Conservation (phyloP, 1,139 yeast genomes). For the Sugiyamaella paludigena region DNA sequence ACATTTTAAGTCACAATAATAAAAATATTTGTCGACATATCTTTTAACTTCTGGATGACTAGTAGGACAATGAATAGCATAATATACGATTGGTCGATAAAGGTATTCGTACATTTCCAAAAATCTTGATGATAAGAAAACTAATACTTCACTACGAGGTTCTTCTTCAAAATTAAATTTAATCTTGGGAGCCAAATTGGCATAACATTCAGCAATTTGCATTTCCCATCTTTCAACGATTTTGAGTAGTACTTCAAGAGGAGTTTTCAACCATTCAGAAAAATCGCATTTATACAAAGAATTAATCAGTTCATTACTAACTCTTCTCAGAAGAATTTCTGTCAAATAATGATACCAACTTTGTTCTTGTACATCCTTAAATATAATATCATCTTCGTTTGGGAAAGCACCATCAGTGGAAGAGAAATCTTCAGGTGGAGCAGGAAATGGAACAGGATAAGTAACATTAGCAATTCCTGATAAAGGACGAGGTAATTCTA, state of each 20-base stretch:
- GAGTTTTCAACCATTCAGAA: slow-evolving; percentile 19
- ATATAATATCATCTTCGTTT: slow-evolving; percentile 17
- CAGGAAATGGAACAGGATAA: slow-evolving; percentile 22
- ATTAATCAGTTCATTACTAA: slow-evolving; percentile 19
- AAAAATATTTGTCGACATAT: slow-evolving; percentile 20
- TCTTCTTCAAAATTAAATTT: slow-evolving; percentile 17
- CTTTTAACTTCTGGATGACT: slow-evolving; percentile 18
- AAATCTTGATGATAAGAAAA: slow-evolving; percentile 19
- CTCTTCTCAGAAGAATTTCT: slow-evolving; percentile 20
- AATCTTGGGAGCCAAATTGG: slow-evolving; percentile 19
- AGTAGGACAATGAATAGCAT: slow-evolving; percentile 20
- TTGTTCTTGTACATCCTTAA: slow-evolving; percentile 18
- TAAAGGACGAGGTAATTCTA: slow-evolving; percentile 19
- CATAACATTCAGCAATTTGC: slow-evolving; percentile 21
- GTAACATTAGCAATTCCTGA: slow-evolving; percentile 22
- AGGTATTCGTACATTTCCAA: slow-evolving; percentile 22
- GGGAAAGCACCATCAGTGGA: slow-evolving; percentile 18
- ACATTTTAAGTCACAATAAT: slow-evolving; percentile 16
- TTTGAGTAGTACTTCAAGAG: slow-evolving; percentile 18
- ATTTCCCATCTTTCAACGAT: slow-evolving; percentile 19
- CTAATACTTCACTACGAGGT: slow-evolving; percentile 18
- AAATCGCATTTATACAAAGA: slow-evolving; percentile 19
- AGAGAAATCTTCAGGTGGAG: slow-evolving; percentile 20
- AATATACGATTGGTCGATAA: slow-evolving; percentile 23
- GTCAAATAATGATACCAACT: slow-evolving; percentile 23